phyloP scores from a whole-genome alignment of 2,329 filamentous ascomycete genomes.

The Dothidotthia symphoricarpi region DNA sequence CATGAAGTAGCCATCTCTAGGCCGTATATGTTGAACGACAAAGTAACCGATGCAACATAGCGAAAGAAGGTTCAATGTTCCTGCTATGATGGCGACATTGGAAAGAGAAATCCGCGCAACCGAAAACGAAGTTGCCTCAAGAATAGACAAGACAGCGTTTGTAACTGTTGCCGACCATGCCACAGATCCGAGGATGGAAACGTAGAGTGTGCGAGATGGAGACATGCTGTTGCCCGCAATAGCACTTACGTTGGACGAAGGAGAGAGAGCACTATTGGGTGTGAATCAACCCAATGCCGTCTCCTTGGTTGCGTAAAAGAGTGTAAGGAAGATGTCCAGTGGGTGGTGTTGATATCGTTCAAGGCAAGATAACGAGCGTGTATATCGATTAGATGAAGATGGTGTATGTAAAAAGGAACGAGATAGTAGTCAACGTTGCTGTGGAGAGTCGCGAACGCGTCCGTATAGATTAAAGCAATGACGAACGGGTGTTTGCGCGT shows the following conservation, averaged over 20 bases:
- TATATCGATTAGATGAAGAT: not conserved
- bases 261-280: not conserved
- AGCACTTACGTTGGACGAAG: conserved; percentile 8
- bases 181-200: conserved; percentile 34
- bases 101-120: conserved; percentile 22
- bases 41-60: conserved; percentile 32
- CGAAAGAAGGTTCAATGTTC: conserved; percentile 31
- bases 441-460: conserved; percentile 37
- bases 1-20: conserved; percentile 24
- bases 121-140: conserved; percentile 38
- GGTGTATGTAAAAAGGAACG: conserved; percentile 11
- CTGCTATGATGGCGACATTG: conserved; percentile 32
- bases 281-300: conserved; percentile 1
- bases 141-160: conserved; percentile 37
- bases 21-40: conserved; percentile 31
- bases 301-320: not conserved
- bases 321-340: not conserved
- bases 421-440: conserved; percentile 24
- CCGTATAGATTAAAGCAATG: conserved; percentile 29
- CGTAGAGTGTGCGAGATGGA: conserved; percentile 30
- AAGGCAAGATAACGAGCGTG: no score
- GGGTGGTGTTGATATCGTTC: not conserved
- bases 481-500: conserved; percentile 16
- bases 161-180: conserved; percentile 38
- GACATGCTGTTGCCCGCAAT: conserved; percentile 19